These are phyloP conservation scores for Sonneratia alba DNA, from an alignment of 345 rosid species.

Conservation along the genomic window DNA sequence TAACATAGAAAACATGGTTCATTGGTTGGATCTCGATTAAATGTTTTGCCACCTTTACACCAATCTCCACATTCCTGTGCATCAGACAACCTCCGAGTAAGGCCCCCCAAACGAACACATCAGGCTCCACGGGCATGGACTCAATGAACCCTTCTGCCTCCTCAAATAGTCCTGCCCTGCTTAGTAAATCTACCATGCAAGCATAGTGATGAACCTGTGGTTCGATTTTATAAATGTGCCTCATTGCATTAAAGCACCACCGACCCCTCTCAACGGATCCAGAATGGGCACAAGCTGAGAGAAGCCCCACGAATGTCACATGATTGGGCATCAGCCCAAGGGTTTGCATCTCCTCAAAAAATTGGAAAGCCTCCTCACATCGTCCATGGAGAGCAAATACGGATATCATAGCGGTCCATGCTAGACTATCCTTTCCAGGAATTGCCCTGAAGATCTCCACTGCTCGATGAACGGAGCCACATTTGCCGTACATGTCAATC, in stretches of 20 bases:
- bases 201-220: conserved; percentile 47
- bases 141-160: conserved; percentile 41
- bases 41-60: conserved; percentile 37
- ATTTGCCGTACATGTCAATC: conserved; percentile 63
- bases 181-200: conserved; percentile 42
- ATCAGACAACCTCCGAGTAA: conserved; percentile 56
- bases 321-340: conserved; percentile 40
- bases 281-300: conserved; percentile 58
- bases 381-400: conserved; percentile 46
- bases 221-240: conserved; percentile 27
- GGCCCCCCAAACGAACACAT: conserved; percentile 54
- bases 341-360: conserved; percentile 37
- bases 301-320: conserved; percentile 45
- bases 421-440: conserved; percentile 37
- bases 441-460: conserved; percentile 32
- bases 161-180: conserved; percentile 41
- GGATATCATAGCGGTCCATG: conserved; percentile 63
- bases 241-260: conserved; percentile 38
- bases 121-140: conserved; percentile 48
- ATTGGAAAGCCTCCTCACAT: conserved; percentile 33
- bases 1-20: conserved; percentile 47
- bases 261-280: conserved; percentile 47
- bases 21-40: conserved; percentile 39
- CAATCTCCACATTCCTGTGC: conserved; percentile 37
- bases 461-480: conserved; percentile 42